Evolutionary conservation across 805 yeast genomes (phyloP).

Genomic region (Candida coquimbonensis): DNA sequence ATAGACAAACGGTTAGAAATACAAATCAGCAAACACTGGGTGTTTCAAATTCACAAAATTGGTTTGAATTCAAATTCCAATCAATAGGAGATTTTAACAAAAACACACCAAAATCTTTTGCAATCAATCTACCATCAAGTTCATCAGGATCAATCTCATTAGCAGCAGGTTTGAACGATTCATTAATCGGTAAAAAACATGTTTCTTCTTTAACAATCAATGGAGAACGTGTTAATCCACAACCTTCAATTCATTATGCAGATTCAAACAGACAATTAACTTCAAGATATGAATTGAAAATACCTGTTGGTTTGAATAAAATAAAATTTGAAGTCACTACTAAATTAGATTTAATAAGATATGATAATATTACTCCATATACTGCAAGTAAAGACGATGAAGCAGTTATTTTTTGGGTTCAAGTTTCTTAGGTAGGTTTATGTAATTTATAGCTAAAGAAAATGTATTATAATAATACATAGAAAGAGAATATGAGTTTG

Average conservation of each 20-base stretch:
- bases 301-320: slow-evolving; percentile 40
- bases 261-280: slow-evolving; percentile 21
- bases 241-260: slow-evolving; percentile 35
- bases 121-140: slow-evolving; percentile 40
- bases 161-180: slow-evolving; percentile 36
- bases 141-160: slow-evolving; percentile 39
- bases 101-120: slow-evolving; percentile 29
- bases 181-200: slow-evolving; percentile 32
- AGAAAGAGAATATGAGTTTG: too few relatives aligned
- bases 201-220: slow-evolving; percentile 33
- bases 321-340: slow-evolving; percentile 33
- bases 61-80: slow-evolving; percentile 31
- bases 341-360: slow-evolving; percentile 12
- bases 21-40: slow-evolving; percentile 6
- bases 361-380: neutral
- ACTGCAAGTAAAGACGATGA: slow-evolving; percentile 2
- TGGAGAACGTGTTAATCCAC: slow-evolving; percentile 37
- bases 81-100: slow-evolving; percentile 18
- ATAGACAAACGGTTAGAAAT: slow-evolving; percentile 22
- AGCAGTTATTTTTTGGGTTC: slow-evolving; percentile 8
- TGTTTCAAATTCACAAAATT: slow-evolving; percentile 22
- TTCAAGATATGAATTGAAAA: slow-evolving; percentile 37
- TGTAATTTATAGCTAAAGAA: neutral
- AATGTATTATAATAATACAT: too few relatives aligned
- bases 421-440: neutral